phyloP scores from a whole-genome alignment of 371 early-diverging fungal genomes.

The Zychaea mexicana region DNA sequence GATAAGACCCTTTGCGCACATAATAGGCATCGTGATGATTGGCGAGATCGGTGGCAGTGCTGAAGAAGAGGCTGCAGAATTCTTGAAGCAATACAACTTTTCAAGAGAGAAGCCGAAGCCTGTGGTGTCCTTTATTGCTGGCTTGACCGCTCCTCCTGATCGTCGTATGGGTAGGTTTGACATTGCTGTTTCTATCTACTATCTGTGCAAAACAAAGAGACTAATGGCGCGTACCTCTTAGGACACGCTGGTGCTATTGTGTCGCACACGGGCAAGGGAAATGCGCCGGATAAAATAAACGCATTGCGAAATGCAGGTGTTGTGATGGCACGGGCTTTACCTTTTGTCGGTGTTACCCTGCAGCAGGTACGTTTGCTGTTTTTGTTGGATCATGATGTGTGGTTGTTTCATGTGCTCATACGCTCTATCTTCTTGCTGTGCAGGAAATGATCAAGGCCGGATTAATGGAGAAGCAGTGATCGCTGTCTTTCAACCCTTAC shows the following conservation, averaged over 20 bases:
- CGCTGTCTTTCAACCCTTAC: too few species aligned
- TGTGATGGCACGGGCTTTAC: constrained; percentile 89
- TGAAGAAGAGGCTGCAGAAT: constrained; percentile 99
- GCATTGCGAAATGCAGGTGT: constrained; percentile 94
- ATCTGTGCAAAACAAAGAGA: constrained; percentile 58
- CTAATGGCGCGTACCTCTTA: neutral
- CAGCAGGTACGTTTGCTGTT: constrained; percentile 50
- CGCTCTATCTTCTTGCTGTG: neutral
- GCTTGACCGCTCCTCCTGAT: constrained; percentile 98
- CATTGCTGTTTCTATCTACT: too few species aligned
- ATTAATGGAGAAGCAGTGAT: neutral
- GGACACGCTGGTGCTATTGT: constrained; percentile 87
- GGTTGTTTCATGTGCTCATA: neutral
- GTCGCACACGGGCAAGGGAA: constrained; percentile 95
- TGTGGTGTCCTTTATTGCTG: constrained; percentile 98
- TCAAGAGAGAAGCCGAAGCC: constrained; percentile 83
- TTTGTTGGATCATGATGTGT: too few species aligned
- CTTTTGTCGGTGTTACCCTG: constrained; percentile 90
- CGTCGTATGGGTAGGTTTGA: constrained; percentile 88
- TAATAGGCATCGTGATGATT: constrained; percentile 86
- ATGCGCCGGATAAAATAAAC: constrained; percentile 95
- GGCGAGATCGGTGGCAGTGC: constrained; percentile 97
- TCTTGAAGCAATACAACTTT: constrained; percentile 92
- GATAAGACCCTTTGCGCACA: neutral
- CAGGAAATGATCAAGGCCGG: constrained; percentile 5